Conservation (phyloP, 2,329 filamentous ascomycete genomes). For the Tolypocladium ophioglossoides region DNA sequence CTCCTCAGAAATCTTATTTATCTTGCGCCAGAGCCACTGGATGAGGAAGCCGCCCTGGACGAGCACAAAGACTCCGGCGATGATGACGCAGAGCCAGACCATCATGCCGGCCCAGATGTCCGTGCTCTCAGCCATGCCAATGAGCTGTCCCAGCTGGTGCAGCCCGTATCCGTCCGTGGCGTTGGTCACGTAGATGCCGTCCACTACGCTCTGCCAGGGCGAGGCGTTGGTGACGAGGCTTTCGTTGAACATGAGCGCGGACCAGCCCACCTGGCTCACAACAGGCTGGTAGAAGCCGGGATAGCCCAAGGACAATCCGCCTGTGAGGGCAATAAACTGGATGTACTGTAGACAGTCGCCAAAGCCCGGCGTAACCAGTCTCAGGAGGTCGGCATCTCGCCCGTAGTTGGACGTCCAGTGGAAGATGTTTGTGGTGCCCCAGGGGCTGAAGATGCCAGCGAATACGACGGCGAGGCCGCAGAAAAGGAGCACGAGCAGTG, state of each 20-base stretch:
- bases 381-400: constrained; percentile 80
- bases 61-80: constrained; percentile 54
- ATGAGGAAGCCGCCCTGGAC: constrained; percentile 67
- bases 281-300: constrained; percentile 92
- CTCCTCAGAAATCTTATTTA: constrained; percentile 67
- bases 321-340: constrained; percentile 81
- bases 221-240: constrained; percentile 66
- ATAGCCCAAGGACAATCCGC: constrained; percentile 78
- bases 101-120: constrained; percentile 96
- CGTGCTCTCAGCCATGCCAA: constrained; percentile 63
- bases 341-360: constrained; percentile 96
- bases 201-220: constrained; percentile 57
- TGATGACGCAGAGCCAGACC: constrained; percentile 74
- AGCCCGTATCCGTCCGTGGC: constrained; percentile 77
- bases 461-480: constrained; percentile 75
- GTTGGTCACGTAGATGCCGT: constrained; percentile 80
- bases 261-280: constrained; percentile 82
- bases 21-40: constrained; percentile 64
- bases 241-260: constrained; percentile 82
- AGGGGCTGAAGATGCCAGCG: constrained; percentile 82
- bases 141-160: constrained; percentile 65
- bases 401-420: constrained; percentile 98
- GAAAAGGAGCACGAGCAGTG: constrained; percentile 65
- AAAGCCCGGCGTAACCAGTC: constrained; percentile 90
- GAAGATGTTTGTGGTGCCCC: constrained; percentile 85